These are phyloP conservation scores for Lobulomyces angularis DNA, from an alignment of 192 early-diverging fungal genomes.

Conservation along the genomic window DNA sequence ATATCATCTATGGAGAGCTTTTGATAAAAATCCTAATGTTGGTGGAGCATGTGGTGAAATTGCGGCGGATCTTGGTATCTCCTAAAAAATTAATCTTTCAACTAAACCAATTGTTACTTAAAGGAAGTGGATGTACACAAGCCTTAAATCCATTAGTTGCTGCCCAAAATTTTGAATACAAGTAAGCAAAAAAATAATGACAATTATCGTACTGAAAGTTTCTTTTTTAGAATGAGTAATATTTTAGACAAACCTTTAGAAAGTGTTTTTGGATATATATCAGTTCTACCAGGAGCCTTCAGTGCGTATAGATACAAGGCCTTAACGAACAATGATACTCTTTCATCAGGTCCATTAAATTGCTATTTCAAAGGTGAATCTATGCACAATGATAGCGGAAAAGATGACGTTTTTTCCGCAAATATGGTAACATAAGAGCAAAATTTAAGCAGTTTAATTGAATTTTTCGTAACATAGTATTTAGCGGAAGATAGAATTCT, in stretches of 20 bases:
- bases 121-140: slow-evolving; percentile 39
- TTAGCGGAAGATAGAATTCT: slow-evolving; percentile 62
- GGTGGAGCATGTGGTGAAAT: slow-evolving; percentile 82
- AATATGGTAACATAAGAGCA: slow-evolving; percentile 38
- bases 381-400: slow-evolving; percentile 33
- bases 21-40: slow-evolving; percentile 56
- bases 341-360: slow-evolving; percentile 50
- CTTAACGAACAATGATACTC: slow-evolving; percentile 24
- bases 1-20: slow-evolving; percentile 68
- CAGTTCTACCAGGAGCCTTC: slow-evolving; percentile 80
- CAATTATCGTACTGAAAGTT: not conserved
- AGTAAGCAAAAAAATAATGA: slow-evolving; percentile 31
- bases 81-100: too few species aligned
- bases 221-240: slow-evolving; percentile 11
- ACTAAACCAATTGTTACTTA: too few species aligned
- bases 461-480: not conserved
- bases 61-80: slow-evolving; percentile 47
- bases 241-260: slow-evolving; percentile 73
- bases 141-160: slow-evolving; percentile 62
- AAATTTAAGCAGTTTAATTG: slow-evolving; percentile 13
- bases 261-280: slow-evolving; percentile 89
- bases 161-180: slow-evolving; percentile 75
- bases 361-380: slow-evolving; percentile 69
- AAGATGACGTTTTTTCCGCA: slow-evolving; percentile 42
- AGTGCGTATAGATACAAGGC: slow-evolving; percentile 67